Conservation (phyloP, 2,329 filamentous ascomycete genomes). For the Diaporthe velutina region DNA sequence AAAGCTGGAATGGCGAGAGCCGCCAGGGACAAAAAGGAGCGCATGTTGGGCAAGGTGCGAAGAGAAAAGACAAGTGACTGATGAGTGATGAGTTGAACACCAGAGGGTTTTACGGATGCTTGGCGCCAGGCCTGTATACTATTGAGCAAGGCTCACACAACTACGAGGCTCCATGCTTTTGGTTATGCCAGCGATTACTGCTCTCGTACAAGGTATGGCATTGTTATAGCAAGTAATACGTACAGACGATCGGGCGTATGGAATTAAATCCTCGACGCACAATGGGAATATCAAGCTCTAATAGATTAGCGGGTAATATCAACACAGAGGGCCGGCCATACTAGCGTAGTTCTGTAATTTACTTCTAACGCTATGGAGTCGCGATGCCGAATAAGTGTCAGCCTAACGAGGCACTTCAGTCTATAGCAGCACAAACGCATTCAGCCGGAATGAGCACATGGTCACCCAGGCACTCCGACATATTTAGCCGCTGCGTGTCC, state of each 20-base stretch:
- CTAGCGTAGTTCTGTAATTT: background rate
- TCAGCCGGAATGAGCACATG: background rate
- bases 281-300: background rate
- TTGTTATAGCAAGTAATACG: background rate
- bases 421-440: background rate
- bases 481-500: background rate
- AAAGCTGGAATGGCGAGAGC: background rate
- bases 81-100: background rate
- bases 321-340: background rate
- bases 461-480: background rate
- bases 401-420: background rate
- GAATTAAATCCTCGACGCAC: background rate
- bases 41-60: slow-evolving; percentile 4
- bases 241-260: background rate
- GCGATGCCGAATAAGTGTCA: background rate
- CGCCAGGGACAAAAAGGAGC: background rate
- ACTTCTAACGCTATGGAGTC: slow-evolving; percentile 5
- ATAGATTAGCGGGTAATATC: slow-evolving; percentile 9
- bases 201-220: background rate
- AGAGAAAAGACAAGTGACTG: background rate
- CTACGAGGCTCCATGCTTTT: background rate
- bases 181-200: background rate
- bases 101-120: background rate
- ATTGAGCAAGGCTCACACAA: background rate
- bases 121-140: slow-evolving; percentile 5